Evolutionary conservation across 2,329 filamentous ascomycete species (phyloP), one percentile per base, ranked within the genome.

Genomic region (Ophiosphaerella herpotricha): DNA sequence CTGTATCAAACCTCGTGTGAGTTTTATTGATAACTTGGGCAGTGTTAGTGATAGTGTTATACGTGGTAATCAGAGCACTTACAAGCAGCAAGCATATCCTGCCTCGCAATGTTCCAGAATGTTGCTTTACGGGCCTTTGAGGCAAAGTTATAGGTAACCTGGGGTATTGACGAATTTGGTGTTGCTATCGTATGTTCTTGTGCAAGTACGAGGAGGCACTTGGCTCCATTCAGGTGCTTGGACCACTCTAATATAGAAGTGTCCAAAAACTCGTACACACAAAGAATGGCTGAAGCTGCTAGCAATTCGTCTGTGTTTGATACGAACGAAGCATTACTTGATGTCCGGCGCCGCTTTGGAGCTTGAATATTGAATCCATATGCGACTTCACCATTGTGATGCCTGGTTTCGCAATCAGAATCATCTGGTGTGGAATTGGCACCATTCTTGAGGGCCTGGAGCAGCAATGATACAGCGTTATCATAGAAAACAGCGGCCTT

Each of bases 201-300:
- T 4, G 79, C 77, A 46, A 82, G 74, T 37, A 80, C 82, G 45
- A 87, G 78, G 16, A 88, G 74, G 0, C 83, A 82, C 55, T 87
- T 87, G 0, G 86, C 82, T 0, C 85, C 85, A 57, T 83, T 86
- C 5, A 88, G 71, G 72, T 88, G 86, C 4, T 83, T 77, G 29
- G 81, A 79, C 85, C 85, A 88, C 16, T 85, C 84, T 0, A 78
- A 77, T 2, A 80, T 81, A 1, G 83, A 85, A 1, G 83, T 82
- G 65, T 87, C 84, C n/a, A 88, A 74, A 50, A 87, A 84, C 55
- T 88, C 85, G 62, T 87, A 88, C 0, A 85, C 82, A 50, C 84
- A 87, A 1, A 89, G 70, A 12, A 88, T 87, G 0, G 85, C 84
- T 2, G 85, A 85, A 2, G 85, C 84, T 7, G 85, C 84, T 18